These are phyloP conservation scores for Vickermania ingenoplastis DNA, from an alignment of 208 protist genomes.

Conservation along the genomic window DNA sequence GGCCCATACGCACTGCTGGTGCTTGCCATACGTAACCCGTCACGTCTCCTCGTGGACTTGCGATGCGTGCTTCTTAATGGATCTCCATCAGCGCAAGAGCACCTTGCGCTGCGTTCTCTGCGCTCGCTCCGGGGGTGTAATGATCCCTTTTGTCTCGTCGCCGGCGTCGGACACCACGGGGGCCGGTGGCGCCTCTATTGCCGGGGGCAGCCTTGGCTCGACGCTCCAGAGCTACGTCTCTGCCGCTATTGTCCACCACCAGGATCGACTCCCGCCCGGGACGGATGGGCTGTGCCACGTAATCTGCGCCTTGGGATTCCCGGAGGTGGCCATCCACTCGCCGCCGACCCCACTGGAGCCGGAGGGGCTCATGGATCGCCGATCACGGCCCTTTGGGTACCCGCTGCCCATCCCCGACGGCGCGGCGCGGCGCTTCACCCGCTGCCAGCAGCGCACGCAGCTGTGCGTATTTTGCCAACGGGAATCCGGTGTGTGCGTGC, in stretches of 20 bases:
- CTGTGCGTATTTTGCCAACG: conserved; percentile 52
- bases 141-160: conserved; percentile 26
- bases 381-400: conserved; percentile 24
- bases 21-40: conserved; percentile 27
- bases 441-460: conserved; percentile 24
- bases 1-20: conserved; percentile 59
- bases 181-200: too few species aligned
- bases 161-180: conserved; percentile 1
- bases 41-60: conserved; percentile 36
- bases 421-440: too few species aligned
- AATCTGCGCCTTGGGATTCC: conserved; percentile 44
- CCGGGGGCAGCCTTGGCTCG: too few species aligned
- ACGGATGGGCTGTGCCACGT: conserved; percentile 32
- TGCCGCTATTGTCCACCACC: conserved; percentile 4
- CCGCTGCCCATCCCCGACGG: too few species aligned
- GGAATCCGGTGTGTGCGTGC: conserved; percentile 21
- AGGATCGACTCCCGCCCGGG: not conserved
- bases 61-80: conserved; percentile 31
- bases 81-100: conserved; percentile 15
- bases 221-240: not conserved
- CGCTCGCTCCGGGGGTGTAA: conserved; percentile 40
- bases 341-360: conserved; percentile 14
- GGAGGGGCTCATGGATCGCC: conserved; percentile 25
- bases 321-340: conserved; percentile 29
- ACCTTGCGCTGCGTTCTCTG: conserved; percentile 37